Base-by-base conservation (phyloP, 2,329 filamentous ascomycete species). In the Nemania abortiva region DNA sequence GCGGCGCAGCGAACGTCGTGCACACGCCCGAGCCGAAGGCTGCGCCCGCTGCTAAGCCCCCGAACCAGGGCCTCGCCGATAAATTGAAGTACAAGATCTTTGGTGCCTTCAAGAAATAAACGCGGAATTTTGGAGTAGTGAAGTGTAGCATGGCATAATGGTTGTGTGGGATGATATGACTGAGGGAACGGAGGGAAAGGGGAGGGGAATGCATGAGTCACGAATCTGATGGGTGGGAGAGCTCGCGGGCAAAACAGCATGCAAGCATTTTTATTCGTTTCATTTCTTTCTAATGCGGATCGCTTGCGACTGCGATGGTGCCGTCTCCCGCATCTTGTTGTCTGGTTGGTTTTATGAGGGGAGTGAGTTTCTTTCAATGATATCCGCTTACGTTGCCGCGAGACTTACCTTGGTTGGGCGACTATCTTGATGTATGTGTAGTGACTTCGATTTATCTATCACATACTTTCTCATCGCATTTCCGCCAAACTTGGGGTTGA, bases 1-100 rank as follows among this genome's bases (percentile, higher is more conserved):
- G 88, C 75, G 88, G 88, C 66, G 87, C 85, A 10, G 88, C 87
- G 60, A 90, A 90, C 77, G 85, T 85, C 77, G 81, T 85, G 73
- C 72, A 81, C 54, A 76, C 76, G 11, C 73, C 71, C 42, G 74
- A 79, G 70, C 63, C 73, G 57, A 59, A 70, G 52, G n/a, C 62
- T n/a, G 45, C 29, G 13, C 22, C 31, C 3, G 24, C 72, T 37
- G 65, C 76, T 7, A 73, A 75, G 18, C 70, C 54, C 9, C 80
- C 81, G 24, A 72, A 73, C 20, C 73, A 74, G 63, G 81, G 87
- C 37, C 75, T 89, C 66, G 87, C 87, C 20, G 87, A 89, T 75
- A 88, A 85, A 82, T 79, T 89, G 72, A 89, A 89, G 84, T 69
- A 79, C 71, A 89, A 87, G 84, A 77, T 89, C 52, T 81, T 88